Evolutionary conservation across 2,329 filamentous ascomycete genomes (phyloP).

Genomic region (Cercospora janseana): DNA sequence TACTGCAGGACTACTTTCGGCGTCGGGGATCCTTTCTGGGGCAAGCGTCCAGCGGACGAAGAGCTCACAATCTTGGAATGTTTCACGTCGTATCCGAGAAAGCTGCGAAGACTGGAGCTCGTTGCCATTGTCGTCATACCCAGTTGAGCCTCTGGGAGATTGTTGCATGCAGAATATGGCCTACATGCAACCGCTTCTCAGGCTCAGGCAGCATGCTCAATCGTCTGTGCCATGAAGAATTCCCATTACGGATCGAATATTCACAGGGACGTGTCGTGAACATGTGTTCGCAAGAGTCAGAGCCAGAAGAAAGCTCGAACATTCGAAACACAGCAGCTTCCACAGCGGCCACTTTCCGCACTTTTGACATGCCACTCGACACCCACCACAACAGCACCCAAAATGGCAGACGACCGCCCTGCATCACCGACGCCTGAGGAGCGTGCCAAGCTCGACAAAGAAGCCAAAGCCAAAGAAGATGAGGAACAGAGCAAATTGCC

Average conservation of each 20-base stretch:
- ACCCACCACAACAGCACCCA: background rate
- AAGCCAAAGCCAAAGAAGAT: slow-evolving; percentile 67
- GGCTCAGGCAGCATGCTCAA: no score
- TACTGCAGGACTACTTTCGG: no score
- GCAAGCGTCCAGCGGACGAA: no score
- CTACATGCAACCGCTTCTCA: no score
- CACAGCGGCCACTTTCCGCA: slow-evolving; percentile 8
- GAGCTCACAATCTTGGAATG: no score
- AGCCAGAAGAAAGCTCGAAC: background rate
- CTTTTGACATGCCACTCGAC: background rate
- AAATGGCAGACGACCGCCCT: slow-evolving; percentile 33
- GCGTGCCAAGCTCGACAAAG: slow-evolving; percentile 56
- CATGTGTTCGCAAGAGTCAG: background rate
- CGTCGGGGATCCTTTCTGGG: no score
- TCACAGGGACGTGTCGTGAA: no score
- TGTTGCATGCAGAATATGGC: no score
- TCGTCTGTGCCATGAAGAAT: no score
- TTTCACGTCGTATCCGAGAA: background rate
- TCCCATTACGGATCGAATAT: no score
- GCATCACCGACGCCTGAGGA: slow-evolving; percentile 53
- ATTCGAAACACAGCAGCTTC: background rate
- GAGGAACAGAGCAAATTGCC: slow-evolving; percentile 88
- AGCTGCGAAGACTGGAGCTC: background rate
- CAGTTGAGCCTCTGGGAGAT: background rate
- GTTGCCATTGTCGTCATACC: background rate